A percentile compares a stretch with the other conserved stretches of the same genome.
Evolutionary conservation across 2,329 filamentous ascomycete genomes (phyloP).

Genomic region (Trichoderma afroharzianum): DNA sequence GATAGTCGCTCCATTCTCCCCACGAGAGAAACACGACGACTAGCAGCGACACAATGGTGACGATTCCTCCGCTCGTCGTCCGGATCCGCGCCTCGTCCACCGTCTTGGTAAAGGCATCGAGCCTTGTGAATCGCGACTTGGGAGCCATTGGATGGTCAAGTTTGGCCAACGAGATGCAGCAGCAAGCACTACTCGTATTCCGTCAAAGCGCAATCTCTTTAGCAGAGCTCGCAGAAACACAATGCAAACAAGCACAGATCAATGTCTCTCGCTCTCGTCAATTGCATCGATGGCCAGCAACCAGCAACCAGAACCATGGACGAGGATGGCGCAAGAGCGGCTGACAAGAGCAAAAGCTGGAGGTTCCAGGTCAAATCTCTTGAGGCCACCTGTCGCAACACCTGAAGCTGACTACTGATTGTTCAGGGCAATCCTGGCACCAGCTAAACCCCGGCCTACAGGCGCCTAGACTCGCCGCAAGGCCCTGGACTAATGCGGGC

Average conservation of each 20-base stretch:
- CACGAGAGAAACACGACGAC: slow-evolving; percentile 84
- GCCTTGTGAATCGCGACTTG: slow-evolving; percentile 91
- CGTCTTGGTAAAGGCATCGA: slow-evolving; percentile 98
- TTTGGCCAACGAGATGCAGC: neutral
- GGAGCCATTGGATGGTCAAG: slow-evolving; percentile 65
- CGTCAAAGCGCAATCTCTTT: neutral
- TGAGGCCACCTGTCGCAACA: slow-evolving; percentile 37
- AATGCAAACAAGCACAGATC: neutral
- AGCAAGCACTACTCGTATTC: neutral
- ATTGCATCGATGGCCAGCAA: slow-evolving; percentile 10
- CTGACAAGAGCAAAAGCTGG: slow-evolving; percentile 12
- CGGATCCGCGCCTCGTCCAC: slow-evolving; percentile 96
- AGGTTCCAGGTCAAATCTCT: slow-evolving; percentile 1
- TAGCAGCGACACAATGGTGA: slow-evolving; percentile 86
- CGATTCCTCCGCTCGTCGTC: slow-evolving; percentile 90
- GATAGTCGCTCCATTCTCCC: slow-evolving; percentile 96
- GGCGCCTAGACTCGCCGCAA: slow-evolving; percentile 8
- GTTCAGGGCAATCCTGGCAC: neutral
- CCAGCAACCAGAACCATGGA: slow-evolving; percentile 18
- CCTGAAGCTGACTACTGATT: slow-evolving; percentile 15
- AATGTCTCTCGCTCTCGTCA: slow-evolving; percentile 8
- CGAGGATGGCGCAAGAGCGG: slow-evolving; percentile 10
- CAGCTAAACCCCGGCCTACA: neutral
- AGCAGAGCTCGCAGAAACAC: slow-evolving; percentile 3
- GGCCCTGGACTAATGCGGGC: slow-evolving; percentile 15